Evolutionary conservation across 257 asterid species (phyloP).

Genomic region (Solanum chaucha): DNA sequence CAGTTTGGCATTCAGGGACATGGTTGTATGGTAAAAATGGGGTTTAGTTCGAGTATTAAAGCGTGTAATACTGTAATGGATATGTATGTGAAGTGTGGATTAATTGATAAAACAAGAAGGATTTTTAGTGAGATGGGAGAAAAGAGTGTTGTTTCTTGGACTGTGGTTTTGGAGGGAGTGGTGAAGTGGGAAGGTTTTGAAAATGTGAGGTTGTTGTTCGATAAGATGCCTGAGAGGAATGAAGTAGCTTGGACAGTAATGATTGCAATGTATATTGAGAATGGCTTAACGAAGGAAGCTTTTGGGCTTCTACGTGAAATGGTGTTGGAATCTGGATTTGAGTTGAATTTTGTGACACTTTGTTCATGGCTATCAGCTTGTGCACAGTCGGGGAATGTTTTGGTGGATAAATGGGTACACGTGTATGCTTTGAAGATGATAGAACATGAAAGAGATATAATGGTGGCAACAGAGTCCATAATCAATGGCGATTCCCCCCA

Average conservation of each 20-base stretch:
- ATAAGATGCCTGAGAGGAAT: conserved; percentile 63
- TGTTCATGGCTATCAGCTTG: conserved; percentile 57
- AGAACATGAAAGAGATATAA: conserved; percentile 23
- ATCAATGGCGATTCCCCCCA: conserved; percentile 61
- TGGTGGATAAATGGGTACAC: conserved; percentile 62
- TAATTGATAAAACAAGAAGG: conserved; percentile 27
- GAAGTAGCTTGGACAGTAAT: conserved; percentile 64
- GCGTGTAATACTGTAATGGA: conserved; percentile 58
- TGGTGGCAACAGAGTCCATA: conserved; percentile 26
- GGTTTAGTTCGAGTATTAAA: conserved; percentile 34
- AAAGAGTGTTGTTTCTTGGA: conserved; percentile 69
- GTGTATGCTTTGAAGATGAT: conserved; percentile 33
- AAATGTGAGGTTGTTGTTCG: conserved; percentile 42
- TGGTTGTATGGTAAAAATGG: conserved; percentile 41
- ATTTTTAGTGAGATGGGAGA: conserved; percentile 46
- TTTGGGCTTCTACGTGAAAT: conserved; percentile 44
- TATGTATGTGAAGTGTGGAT: conserved; percentile 63
- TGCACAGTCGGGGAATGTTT: conserved; percentile 46
- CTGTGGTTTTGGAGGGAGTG: conserved; percentile 60
- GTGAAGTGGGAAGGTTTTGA: conserved; percentile 48
- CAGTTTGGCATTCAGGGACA: conserved; percentile 46
- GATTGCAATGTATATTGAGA: conserved; percentile 41
- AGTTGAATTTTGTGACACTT: conserved; percentile 36
- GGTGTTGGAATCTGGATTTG: conserved; percentile 27
- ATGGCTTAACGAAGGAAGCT: conserved; percentile 39